phyloP scores from a whole-genome alignment of 2,329 filamentous ascomycete genomes.

The Pyricularia sp. region DNA sequence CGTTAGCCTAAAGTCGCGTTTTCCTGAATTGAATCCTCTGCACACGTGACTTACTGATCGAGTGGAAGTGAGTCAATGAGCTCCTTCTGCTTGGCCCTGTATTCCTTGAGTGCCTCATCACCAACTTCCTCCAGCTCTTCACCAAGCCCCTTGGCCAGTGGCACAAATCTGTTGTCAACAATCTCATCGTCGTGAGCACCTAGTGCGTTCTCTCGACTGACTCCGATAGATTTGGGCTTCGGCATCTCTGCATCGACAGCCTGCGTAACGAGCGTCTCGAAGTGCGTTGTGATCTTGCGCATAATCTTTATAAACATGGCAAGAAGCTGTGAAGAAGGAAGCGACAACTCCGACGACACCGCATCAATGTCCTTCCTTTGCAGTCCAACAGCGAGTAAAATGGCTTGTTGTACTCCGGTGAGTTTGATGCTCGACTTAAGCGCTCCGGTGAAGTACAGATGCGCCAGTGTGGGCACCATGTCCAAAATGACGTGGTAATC shows the following conservation, averaged over 20 bases:
- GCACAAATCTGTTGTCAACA: conserved; percentile 52
- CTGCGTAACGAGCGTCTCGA: conserved; percentile 60
- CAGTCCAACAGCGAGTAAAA: conserved; percentile 80
- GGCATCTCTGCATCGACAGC: conserved; percentile 59
- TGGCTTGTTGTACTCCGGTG: conserved; percentile 70
- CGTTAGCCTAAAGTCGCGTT: conserved; percentile 13
- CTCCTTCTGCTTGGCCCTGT: conserved; percentile 70
- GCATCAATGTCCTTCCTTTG: conserved; percentile 80
- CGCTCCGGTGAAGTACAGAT: conserved; percentile 72
- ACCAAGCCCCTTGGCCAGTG: conserved; percentile 57
- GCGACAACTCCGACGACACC: conserved; percentile 62
- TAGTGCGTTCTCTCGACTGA: conserved; percentile 44
- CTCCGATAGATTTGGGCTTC: conserved; percentile 39
- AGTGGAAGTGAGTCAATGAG: conserved; percentile 84
- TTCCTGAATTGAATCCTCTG: background rate
- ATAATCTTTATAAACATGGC: conserved; percentile 98
- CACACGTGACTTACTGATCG: conserved; percentile 52
- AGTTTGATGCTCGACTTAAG: conserved; percentile 54
- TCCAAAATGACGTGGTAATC: conserved; percentile 97
- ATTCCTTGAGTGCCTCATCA: conserved; percentile 56
- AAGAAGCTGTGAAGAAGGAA: conserved; percentile 67
- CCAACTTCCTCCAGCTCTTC: conserved; percentile 79
- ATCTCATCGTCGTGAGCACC: conserved; percentile 58
- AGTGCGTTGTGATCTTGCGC: conserved; percentile 70
- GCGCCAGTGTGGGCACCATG: conserved; percentile 69